A percentile compares a stretch with the other conserved stretches of the same genome.
Conservation (phyloP, 2,329 filamentous ascomycete genomes). For the Sporothrix phasma region DNA sequence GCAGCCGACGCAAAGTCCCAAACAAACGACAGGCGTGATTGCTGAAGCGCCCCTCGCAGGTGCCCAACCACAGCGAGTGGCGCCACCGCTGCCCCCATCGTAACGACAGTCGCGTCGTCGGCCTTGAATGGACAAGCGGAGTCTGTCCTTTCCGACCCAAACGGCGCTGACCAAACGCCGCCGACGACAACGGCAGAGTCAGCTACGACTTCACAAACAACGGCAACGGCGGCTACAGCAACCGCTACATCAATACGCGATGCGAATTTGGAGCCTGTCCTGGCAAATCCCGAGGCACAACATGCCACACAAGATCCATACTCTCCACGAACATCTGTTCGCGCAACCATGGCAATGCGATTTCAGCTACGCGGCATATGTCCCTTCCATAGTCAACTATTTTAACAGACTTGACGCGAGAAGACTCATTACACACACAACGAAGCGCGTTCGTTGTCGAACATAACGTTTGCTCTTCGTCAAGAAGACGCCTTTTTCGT, state of each 20-base stretch:
- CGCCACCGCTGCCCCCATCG: no score
- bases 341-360: neutral
- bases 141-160: neutral
- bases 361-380: neutral
- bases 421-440: constrained; percentile 19
- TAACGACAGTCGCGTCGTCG: neutral
- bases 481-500: constrained; percentile 53
- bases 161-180: no score
- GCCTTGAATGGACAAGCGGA: neutral
- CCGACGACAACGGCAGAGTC: neutral
- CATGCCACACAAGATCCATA: neutral
- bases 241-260: no score
- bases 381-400: neutral
- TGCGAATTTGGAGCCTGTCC: neutral
- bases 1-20: neutral
- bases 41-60: neutral
- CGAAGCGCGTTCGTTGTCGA: constrained; percentile 39
- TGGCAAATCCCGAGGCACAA: neutral
- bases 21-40: neutral
- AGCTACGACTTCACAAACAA: neutral
- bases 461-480: constrained; percentile 48
- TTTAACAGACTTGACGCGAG: neutral
- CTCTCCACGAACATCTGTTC: neutral
- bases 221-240: neutral
- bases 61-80: neutral